Evolutionary conservation across 2,329 filamentous ascomycete species (phyloP).

Genomic region (Didymella glomerata): DNA sequence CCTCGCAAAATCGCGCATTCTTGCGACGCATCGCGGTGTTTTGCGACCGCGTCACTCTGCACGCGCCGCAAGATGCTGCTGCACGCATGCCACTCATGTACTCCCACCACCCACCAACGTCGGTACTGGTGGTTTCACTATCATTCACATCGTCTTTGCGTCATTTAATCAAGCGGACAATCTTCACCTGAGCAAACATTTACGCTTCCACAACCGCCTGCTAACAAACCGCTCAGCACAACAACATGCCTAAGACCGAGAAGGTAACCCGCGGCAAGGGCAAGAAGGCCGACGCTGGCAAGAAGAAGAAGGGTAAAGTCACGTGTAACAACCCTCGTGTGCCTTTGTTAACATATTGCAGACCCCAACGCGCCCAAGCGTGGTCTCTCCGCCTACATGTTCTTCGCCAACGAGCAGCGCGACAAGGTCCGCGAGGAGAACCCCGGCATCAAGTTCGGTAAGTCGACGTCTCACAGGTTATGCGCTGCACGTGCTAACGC

Average conservation of each 20-base stretch:
- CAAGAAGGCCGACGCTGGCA: conserved; percentile 65
- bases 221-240: conserved; percentile 25
- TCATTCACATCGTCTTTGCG: conserved; percentile 12
- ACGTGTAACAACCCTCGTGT: conserved; percentile 20
- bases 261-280: conserved; percentile 68
- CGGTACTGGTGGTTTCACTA: conserved; percentile 12
- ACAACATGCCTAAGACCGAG: conserved; percentile 71
- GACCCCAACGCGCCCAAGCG: conserved; percentile 99
- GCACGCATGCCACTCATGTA: conserved; percentile 31
- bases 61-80: conserved; percentile 32
- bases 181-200: conserved; percentile 9
- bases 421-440: conserved; percentile 99
- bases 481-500: conserved; percentile 28
- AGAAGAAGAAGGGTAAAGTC: conserved; percentile 75
- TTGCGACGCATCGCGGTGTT: conserved; percentile 42
- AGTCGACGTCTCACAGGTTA: conserved; percentile 37
- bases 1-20: conserved; percentile 38
- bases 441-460: conserved; percentile 95
- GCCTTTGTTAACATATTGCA: conserved; percentile 51
- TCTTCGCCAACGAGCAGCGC: conserved; percentile 99
- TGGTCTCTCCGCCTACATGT: conserved; percentile 99
- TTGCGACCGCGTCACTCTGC: conserved; percentile 41
- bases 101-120: conserved; percentile 21
- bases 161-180: conserved; percentile 5
- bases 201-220: conserved; percentile 20